Evolutionary conservation across 192 early-diverging fungal species (phyloP).

Genomic region (Coemansia umbellata): DNA sequence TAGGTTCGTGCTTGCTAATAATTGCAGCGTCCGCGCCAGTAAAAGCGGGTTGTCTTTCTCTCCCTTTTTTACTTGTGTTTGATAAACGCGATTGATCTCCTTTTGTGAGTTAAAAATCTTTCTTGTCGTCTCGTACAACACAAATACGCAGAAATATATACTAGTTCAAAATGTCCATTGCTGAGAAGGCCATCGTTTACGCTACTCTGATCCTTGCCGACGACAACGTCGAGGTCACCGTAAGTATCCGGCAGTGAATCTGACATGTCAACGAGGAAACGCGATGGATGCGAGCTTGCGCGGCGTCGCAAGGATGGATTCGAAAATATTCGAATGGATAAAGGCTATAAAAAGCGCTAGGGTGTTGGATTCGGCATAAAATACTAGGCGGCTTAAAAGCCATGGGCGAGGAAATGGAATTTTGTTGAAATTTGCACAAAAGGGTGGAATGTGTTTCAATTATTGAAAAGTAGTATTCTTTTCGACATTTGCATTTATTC

Average conservation of each 20-base stretch:
- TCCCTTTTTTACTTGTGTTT: constrained; percentile 20
- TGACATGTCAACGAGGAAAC: not conserved
- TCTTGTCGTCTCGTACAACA: constrained; percentile 36
- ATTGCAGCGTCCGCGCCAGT: too few relatives aligned
- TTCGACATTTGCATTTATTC: too few relatives aligned
- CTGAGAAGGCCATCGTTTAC: constrained; percentile 91
- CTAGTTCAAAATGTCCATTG: constrained; percentile 51
- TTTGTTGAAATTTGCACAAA: too few relatives aligned
- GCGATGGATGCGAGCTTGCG: constrained; percentile 25
- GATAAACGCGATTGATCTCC: constrained; percentile 45
- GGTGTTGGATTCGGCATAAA: too few relatives aligned
- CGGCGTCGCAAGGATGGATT: not conserved
- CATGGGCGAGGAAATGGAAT: too few relatives aligned
- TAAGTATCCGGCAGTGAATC: constrained; percentile 54
- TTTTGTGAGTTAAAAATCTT: constrained; percentile 41
- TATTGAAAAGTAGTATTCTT: too few relatives aligned
- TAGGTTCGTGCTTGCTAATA: not conserved
- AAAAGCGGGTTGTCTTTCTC: not conserved
- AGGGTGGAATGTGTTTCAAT: too few relatives aligned
- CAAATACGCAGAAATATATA: constrained; percentile 2
- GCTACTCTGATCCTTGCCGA: constrained; percentile 98
- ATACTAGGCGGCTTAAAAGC: too few relatives aligned
- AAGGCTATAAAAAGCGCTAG: too few relatives aligned
- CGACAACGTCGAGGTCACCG: constrained; percentile 94
- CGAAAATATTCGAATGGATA: not conserved